phyloP scores from a whole-genome alignment of 2,329 filamentous ascomycete genomes.

The Rhinocladiella mackenziei region DNA sequence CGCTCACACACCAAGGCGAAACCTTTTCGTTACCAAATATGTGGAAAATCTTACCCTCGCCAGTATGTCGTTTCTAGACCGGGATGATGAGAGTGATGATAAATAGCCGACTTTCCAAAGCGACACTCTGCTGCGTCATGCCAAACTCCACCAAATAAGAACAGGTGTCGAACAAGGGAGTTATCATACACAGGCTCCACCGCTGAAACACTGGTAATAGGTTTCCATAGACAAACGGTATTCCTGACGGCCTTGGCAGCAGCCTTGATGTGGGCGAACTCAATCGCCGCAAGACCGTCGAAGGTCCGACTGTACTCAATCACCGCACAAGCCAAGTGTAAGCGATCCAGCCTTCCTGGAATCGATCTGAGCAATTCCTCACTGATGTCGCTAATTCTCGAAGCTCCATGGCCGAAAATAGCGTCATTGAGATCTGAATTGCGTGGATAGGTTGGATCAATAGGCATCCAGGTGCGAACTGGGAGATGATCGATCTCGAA shows the following conservation, averaged over 20 bases:
- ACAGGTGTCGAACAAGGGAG: too few species aligned
- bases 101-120: too few species aligned
- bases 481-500: constrained; percentile 20
- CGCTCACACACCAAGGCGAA: too few species aligned
- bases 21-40: too few species aligned
- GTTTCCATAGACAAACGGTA: too few species aligned
- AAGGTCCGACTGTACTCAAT: constrained; percentile 21
- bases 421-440: constrained; percentile 19
- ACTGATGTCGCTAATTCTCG: constrained; percentile 18
- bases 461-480: constrained; percentile 26
- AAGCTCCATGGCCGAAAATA: constrained; percentile 15
- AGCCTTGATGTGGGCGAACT: constrained; percentile 26
- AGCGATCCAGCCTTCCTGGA: constrained; percentile 9
- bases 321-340: constrained; percentile 9
- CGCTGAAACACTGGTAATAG: too few species aligned
- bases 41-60: too few species aligned
- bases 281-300: constrained; percentile 23
- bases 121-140: too few species aligned
- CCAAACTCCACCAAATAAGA: too few species aligned
- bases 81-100: too few species aligned
- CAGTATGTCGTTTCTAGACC: too few species aligned
- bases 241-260: constrained; percentile 18
- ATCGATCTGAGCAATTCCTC: constrained; percentile 9
- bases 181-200: too few species aligned
- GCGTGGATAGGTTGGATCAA: constrained; percentile 28